Base-by-base conservation (phyloP, 108 stramenopile species). In the Stephanodiscus minutulus region DNA sequence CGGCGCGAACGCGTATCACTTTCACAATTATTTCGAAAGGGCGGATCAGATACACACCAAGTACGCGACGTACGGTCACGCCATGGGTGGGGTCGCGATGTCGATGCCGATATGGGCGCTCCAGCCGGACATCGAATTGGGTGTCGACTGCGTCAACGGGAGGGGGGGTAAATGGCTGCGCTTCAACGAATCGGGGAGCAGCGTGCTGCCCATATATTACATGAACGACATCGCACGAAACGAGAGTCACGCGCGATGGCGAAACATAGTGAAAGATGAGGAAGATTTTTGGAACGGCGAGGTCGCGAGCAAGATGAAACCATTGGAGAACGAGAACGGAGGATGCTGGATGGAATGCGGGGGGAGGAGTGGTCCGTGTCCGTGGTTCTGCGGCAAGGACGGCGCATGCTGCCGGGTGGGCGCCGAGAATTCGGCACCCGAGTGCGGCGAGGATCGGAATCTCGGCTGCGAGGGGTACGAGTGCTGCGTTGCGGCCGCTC, bases 51-150 rank as follows among this genome's bases (percentile, higher is more conserved):
- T 83, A 11, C 78, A 82, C 29, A 9, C 27, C 67, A 87, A 87
- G 44, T 84, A 87, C 64, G 35, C 41, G 0, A 87, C 86, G 5
- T 87, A 83, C 64, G 82, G 82, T 0, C 86, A 85, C 76, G 60
- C 83, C 7, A 39, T 11, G 22, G 63, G 37, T 35, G 7, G 24
- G 8, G 15, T 47, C 1, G 82, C 85, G 0, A 29, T 50, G 15
- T 46, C 60, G 4, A 77, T 37, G 41, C 68, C 83, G 10, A 33
- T 84, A 11, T 49, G 68, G 58, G 41, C 76, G 17, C 22, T 77
- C 0, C 66, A 74, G 24, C 50, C 33, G 10, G 82, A 83, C 31
- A n/a, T 83, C 24, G 36, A 60, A 52, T 36, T 75, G 24, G 63
- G 60, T 24, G 74, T 83, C 21, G 63, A 53, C 10, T 83, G 82